phyloP scores from a whole-genome alignment of 345 rosid genomes.

The Pugionium cornutum region DNA sequence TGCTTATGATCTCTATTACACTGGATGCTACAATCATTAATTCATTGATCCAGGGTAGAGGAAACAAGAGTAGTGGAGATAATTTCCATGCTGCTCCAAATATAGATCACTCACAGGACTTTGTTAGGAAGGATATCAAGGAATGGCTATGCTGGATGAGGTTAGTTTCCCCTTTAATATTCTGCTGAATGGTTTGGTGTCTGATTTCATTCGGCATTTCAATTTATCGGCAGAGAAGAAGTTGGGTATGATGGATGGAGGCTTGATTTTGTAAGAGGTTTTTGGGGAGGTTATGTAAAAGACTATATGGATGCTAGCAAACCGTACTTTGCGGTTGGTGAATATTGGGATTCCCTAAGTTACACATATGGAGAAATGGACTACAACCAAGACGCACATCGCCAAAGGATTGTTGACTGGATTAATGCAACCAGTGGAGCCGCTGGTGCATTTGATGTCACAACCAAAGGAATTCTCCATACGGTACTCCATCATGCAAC shows the following conservation, averaged over 20 bases:
- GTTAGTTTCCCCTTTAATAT: conserved; percentile 40
- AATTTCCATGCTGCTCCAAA: conserved; percentile 98
- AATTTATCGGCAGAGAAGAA: conserved; percentile 62
- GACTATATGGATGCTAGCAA: conserved; percentile 87
- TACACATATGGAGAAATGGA: conserved; percentile 90
- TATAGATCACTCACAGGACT: conserved; percentile 97
- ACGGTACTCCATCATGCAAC: conserved; percentile 45
- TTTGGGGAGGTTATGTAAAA: conserved; percentile 99
- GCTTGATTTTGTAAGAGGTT: conserved; percentile 97
- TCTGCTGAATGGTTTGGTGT: background rate
- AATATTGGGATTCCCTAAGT: conserved; percentile 93
- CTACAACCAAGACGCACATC: conserved; percentile 90
- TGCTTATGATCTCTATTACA: conserved; percentile 24
- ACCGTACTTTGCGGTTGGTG: conserved; percentile 91
- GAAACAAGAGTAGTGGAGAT: conserved; percentile 98
- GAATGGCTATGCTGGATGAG: conserved; percentile 97
- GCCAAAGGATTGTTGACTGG: conserved; percentile 95
- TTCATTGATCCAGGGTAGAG: conserved; percentile 69
- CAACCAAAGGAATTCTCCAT: conserved; percentile 95
- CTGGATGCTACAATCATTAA: conserved; percentile 10
- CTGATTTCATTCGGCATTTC: conserved; percentile 9
- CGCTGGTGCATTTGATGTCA: conserved; percentile 96
- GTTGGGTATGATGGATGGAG: conserved; percentile 99
- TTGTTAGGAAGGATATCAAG: conserved; percentile 87
- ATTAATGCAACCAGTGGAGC: conserved; percentile 78